Conservation (phyloP, 2,329 filamentous ascomycete genomes). For the Stagonosporopsis rhizophila region DNA sequence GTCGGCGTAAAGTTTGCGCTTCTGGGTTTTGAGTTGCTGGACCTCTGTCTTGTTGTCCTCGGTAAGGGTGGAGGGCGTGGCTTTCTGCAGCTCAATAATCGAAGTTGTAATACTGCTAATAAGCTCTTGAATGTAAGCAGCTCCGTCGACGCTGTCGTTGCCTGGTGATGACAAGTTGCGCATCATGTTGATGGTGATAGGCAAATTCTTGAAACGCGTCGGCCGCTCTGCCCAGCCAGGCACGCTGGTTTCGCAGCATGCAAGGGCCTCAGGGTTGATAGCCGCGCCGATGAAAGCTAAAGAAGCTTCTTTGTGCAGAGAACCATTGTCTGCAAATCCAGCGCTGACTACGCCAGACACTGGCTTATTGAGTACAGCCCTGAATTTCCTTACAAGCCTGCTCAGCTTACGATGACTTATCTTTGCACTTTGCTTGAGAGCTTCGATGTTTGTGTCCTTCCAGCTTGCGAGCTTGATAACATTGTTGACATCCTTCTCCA, state of each 20-base stretch:
- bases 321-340: slow-evolving; percentile 41
- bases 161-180: slow-evolving; percentile 64
- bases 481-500: slow-evolving; percentile 94
- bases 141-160: slow-evolving; percentile 61
- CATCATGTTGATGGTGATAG: slow-evolving; percentile 78
- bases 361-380: slow-evolving; percentile 76
- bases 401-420: slow-evolving; percentile 93
- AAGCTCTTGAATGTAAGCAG: slow-evolving; percentile 70
- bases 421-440: slow-evolving; percentile 85
- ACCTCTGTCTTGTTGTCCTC: slow-evolving; percentile 86
- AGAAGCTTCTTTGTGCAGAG: slow-evolving; percentile 13
- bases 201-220: slow-evolving; percentile 73
- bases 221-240: slow-evolving; percentile 55
- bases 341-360: slow-evolving; percentile 65
- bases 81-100: slow-evolving; percentile 77
- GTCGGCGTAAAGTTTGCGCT: slow-evolving; percentile 89
- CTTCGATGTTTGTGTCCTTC: slow-evolving; percentile 96
- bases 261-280: slow-evolving; percentile 24
- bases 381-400: slow-evolving; percentile 88
- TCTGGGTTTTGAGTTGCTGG: slow-evolving; percentile 89
- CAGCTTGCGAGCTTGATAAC: slow-evolving; percentile 93
- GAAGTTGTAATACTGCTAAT: slow-evolving; percentile 71
- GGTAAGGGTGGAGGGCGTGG: slow-evolving; percentile 80
- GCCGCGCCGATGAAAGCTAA: slow-evolving; percentile 23
- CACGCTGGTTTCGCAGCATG: slow-evolving; percentile 32